Conservation (phyloP, 2,329 filamentous ascomycete species). For the Phialemoniopsis sp. region DNA sequence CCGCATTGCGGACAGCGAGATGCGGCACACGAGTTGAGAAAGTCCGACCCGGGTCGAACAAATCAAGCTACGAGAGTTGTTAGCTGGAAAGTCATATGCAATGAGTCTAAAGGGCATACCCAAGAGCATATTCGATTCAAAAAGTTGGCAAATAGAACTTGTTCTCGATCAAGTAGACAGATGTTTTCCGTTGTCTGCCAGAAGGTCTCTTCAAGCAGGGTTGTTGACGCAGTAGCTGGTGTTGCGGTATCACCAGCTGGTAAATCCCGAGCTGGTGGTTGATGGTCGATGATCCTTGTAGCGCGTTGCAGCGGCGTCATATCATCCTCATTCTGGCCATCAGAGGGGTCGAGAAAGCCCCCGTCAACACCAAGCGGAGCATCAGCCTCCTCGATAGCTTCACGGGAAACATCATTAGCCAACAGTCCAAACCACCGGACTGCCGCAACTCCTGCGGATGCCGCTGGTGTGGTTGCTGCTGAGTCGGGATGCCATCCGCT, state of each 20-base stretch:
- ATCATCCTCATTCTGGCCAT: no score
- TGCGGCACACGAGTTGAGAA: slow-evolving; percentile 4
- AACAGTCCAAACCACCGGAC: slow-evolving; percentile 18
- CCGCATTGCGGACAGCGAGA: slow-evolving; percentile 7
- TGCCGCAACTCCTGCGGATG: slow-evolving; percentile 12
- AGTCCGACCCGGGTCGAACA: slow-evolving; percentile 1
- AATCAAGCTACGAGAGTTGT: slow-evolving; percentile 10
- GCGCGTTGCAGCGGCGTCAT: no score
- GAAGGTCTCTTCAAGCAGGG: slow-evolving; percentile 11
- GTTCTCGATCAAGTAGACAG: slow-evolving; percentile 12
- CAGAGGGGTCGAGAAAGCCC: no score
- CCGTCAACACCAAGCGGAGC: no score
- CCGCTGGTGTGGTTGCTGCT: slow-evolving; percentile 12
- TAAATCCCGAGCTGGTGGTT: slow-evolving; percentile 2
- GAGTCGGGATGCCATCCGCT: slow-evolving; percentile 9
- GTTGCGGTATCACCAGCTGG: no score
- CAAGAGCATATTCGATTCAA: slow-evolving; percentile 16
- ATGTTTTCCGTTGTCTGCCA: slow-evolving; percentile 16
- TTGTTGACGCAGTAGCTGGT: background rate
- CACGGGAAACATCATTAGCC: slow-evolving; percentile 10
- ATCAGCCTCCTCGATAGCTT: no score
- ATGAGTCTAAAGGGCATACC: slow-evolving; percentile 6
- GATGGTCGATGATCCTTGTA: slow-evolving; percentile 10
- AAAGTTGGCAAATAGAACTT: slow-evolving; percentile 16
- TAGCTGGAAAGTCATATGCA: background rate